Percentiles rank a stretch among this genome's conserved stretches.
These are phyloP conservation scores for Echinochloa phyllopogon DNA, from an alignment of 176 grass and related monocot species.

Conservation along the genomic window DNA sequence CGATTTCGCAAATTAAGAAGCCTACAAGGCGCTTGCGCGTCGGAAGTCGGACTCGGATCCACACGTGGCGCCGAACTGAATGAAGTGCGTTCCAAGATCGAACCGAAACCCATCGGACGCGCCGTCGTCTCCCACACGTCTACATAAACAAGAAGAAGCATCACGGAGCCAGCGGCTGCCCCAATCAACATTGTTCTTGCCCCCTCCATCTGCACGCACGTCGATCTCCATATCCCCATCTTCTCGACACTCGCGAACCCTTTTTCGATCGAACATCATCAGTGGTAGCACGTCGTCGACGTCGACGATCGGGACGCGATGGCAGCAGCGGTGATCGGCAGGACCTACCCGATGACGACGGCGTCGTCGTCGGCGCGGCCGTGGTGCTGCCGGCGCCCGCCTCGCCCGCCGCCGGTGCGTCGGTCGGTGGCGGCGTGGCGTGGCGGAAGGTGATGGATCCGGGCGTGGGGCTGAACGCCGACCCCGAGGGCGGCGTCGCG, in stretches of 20 bases:
- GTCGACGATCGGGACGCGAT: background rate
- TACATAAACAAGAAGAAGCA: background rate
- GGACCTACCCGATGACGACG: background rate
- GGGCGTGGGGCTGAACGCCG: slow-evolving; percentile 2
- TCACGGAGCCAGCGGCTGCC: background rate
- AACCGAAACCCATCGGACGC: too few species aligned
- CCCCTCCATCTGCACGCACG: too few species aligned
- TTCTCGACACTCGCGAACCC: background rate
- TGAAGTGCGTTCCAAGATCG: too few species aligned
- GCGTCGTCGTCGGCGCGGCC: background rate
- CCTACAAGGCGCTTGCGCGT: too few species aligned
- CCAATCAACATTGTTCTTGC: background rate
- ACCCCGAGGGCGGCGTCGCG: background rate
- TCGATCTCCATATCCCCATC: background rate
- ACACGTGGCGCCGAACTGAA: too few species aligned
- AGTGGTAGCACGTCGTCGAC: background rate
- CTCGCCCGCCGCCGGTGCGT: background rate
- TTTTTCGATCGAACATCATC: background rate
- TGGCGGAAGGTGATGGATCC: slow-evolving; percentile 45
- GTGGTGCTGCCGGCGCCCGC: background rate
- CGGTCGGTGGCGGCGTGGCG: slow-evolving; percentile 38
- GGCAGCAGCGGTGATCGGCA: background rate
- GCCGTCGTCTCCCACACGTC: too few species aligned
- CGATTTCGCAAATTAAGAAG: too few species aligned
- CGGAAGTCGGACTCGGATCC: too few species aligned